phyloP scores from a whole-genome alignment of 495 filamentous ascomycete species.

The Trichoderma virens region DNA sequence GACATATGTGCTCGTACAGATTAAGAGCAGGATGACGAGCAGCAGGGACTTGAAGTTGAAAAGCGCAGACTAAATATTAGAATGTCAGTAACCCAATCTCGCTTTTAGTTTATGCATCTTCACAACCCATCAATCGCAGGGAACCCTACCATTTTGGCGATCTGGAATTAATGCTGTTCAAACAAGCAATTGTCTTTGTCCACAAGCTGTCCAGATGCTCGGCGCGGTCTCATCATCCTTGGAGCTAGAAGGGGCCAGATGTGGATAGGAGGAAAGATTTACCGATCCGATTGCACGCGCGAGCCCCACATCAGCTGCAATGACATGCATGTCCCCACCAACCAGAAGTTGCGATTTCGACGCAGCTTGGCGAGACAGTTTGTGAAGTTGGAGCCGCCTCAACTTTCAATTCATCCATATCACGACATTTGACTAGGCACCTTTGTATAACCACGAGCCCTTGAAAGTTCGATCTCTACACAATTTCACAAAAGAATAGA shows the following conservation, averaged over 20 bases:
- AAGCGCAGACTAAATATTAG: constrained; percentile 64
- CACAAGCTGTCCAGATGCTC: neutral
- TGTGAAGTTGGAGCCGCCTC: no score
- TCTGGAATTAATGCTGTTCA: neutral
- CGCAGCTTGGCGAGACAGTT: no score
- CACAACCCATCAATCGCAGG: neutral
- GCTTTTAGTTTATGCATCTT: neutral
- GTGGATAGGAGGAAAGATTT: constrained; percentile 8
- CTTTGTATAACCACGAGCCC: no score
- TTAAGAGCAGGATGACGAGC: constrained; percentile 85
- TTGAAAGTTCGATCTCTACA: neutral
- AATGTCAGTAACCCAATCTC: constrained; percentile 21
- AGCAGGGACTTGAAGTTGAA: constrained; percentile 97
- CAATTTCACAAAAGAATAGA: neutral
- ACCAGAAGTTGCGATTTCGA: constrained; percentile 9
- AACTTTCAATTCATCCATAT: no score
- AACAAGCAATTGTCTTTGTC: neutral
- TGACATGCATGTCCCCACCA: constrained; percentile 7
- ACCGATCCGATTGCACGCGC: neutral
- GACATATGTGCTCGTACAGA: constrained; percentile 90
- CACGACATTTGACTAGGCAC: no score
- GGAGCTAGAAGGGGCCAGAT: neutral
- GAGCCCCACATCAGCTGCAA: constrained; percentile 4
- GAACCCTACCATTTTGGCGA: constrained; percentile 18
- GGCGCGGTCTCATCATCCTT: neutral